A percentile compares a stretch with the other conserved stretches of the same genome.
phyloP scores from a whole-genome alignment of 331 rosid genomes.

The Phaseolus coccineus region DNA sequence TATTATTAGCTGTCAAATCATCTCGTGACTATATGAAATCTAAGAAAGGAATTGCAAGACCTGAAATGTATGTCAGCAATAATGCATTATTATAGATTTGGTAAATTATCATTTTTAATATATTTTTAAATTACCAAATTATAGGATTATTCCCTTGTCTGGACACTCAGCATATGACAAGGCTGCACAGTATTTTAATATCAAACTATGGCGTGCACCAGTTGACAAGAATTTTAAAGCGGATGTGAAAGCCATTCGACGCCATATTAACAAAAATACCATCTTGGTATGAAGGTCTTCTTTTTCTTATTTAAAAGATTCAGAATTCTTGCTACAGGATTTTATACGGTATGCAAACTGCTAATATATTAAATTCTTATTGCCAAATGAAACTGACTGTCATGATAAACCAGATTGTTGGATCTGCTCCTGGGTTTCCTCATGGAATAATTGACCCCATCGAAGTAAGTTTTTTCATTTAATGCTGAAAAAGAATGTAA shows the following conservation, averaged over 20 bases:
- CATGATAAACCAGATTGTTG: conserved; percentile 78
- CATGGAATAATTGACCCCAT: conserved; percentile 98
- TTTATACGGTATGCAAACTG: conserved; percentile 38
- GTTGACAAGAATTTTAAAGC: conserved; percentile 81
- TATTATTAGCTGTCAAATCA: conserved; percentile 87
- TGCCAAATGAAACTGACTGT: conserved; percentile 42
- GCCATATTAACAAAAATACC: conserved; percentile 79
- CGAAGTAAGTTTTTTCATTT: conserved; percentile 60
- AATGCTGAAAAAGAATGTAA: conserved; percentile 16
- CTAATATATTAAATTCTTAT: conserved; percentile 39
- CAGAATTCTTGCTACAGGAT: conserved; percentile 24
- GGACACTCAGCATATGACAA: conserved; percentile 99
- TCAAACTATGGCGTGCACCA: conserved; percentile 91
- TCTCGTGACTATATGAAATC: conserved; percentile 94
- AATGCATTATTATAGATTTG: conserved; percentile 34
- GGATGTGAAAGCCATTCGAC: conserved; percentile 72
- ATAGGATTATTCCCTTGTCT: conserved; percentile 92
- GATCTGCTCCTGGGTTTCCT: conserved; percentile 98
- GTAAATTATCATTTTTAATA: conserved; percentile 36
- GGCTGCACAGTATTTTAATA: conserved; percentile 96
- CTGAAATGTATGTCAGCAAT: conserved; percentile 77
- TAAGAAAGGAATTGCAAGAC: conserved; percentile 79
- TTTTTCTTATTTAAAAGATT: neutral
- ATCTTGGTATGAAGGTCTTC: conserved; percentile 64
- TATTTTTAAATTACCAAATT: conserved; percentile 32